phyloP scores from a whole-genome alignment of 148 eudicot species.

The Rhododendron kiyosumense region DNA sequence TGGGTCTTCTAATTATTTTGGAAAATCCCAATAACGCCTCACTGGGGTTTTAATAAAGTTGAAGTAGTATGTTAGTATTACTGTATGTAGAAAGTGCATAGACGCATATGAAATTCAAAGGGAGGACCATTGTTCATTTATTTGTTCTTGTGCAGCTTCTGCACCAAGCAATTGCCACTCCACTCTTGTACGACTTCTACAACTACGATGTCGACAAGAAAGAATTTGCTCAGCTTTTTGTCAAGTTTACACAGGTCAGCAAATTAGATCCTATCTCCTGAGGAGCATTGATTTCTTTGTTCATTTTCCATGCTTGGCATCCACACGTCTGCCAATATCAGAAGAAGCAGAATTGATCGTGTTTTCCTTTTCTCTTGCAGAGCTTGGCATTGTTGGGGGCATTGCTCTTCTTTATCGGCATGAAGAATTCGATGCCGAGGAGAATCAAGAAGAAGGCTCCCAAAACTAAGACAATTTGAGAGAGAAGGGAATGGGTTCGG shows the following conservation, averaged over 20 bases:
- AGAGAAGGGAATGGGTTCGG: neutral
- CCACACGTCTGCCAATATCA: neutral
- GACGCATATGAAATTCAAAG: neutral
- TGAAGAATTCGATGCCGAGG: constrained; percentile 77
- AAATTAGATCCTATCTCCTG: neutral
- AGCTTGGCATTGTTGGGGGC: constrained; percentile 79
- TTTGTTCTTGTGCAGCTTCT: constrained; percentile 38
- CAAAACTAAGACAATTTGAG: constrained; percentile 43
- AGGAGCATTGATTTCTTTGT: neutral
- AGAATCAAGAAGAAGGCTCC: constrained; percentile 47
- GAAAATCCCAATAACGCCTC: neutral
- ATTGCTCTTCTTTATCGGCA: constrained; percentile 70
- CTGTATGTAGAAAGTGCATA: no score
- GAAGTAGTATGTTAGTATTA: neutral
- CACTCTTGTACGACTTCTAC: constrained; percentile 89
- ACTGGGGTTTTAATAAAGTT: neutral
- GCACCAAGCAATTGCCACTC: constrained; percentile 68
- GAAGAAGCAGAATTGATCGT: neutral
- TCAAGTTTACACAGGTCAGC: constrained; percentile 74
- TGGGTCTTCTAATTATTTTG: neutral
- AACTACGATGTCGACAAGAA: constrained; percentile 73
- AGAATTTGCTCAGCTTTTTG: constrained; percentile 60
- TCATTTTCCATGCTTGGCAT: neutral
- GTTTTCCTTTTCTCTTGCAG: constrained; percentile 28
- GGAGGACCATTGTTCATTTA: neutral